These are phyloP conservation scores for Pisolithus marmoratus DNA, from an alignment of 768 basidiomycete species.

Conservation along the genomic window DNA sequence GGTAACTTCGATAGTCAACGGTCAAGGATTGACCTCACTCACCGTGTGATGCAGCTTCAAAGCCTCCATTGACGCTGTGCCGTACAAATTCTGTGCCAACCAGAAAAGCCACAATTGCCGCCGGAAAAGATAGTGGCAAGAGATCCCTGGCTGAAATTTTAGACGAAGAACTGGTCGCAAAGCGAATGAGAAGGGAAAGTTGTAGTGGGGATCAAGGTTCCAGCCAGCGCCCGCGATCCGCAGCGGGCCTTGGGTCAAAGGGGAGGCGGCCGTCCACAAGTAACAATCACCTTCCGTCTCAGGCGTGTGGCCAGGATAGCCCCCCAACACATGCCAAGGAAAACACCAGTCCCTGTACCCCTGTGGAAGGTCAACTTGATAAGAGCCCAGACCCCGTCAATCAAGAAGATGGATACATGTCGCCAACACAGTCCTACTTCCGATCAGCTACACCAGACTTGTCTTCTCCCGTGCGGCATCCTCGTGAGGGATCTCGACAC, in stretches of 20 bases:
- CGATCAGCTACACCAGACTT: conserved; percentile 52
- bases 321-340: conserved; percentile 32
- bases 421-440: conserved; percentile 53
- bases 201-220: conserved; percentile 13
- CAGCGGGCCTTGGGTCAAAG: conserved; percentile 11
- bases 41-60: conserved; percentile 24
- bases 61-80: conserved; percentile 19
- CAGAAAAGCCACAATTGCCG: conserved; percentile 16
- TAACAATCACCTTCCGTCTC: conserved; percentile 12
- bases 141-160: conserved; percentile 65
- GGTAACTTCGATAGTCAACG: conserved; percentile 12
- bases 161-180: conserved; percentile 55
- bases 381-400: conserved; percentile 40
- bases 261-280: conserved; percentile 5
- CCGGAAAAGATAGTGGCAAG: conserved; percentile 68
- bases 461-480: conserved; percentile 54
- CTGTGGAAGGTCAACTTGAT: conserved; percentile 37
- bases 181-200: conserved; percentile 37
- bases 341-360: conserved; percentile 32
- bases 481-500: conserved; percentile 13
- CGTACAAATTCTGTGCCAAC: conserved; percentile 26
- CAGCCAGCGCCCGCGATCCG: conserved; percentile 23
- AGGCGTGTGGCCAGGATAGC: conserved; percentile 39
- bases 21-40: conserved; percentile 30
- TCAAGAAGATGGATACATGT: conserved; percentile 81